phyloP scores from a whole-genome alignment of 2,329 filamentous ascomycete genomes.

The Didymosphaeria variabile region DNA sequence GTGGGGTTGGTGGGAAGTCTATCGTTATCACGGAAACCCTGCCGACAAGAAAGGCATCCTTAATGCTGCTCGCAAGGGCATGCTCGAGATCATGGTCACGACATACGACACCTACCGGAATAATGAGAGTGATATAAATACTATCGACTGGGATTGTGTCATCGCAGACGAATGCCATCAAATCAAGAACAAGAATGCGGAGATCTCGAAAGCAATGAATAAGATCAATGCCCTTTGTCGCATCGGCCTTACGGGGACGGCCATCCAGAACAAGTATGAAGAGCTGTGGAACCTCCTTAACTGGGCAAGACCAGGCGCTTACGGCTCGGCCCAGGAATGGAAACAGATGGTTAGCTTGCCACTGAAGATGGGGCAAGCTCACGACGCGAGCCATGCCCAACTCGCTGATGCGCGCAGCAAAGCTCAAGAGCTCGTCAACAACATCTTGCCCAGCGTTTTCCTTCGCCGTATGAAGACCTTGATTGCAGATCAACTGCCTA shows the following conservation, averaged over 20 bases:
- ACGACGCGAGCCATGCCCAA: slow-evolving; percentile 86
- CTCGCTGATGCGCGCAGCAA: slow-evolving; percentile 82
- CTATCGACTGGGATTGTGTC: slow-evolving; percentile 90
- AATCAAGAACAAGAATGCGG: slow-evolving; percentile 81
- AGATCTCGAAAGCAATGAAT: slow-evolving; percentile 86
- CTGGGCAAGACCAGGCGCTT: slow-evolving; percentile 87
- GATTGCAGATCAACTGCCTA: slow-evolving; percentile 90
- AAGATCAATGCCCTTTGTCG: slow-evolving; percentile 90
- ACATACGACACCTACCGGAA: slow-evolving; percentile 89
- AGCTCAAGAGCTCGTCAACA: slow-evolving; percentile 83
- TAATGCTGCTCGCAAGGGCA: slow-evolving; percentile 75
- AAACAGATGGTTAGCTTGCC: slow-evolving; percentile 79
- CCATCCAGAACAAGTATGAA: slow-evolving; percentile 97
- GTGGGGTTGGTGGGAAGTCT: slow-evolving; percentile 97
- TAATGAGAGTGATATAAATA: slow-evolving; percentile 80
- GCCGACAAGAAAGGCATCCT: slow-evolving; percentile 74
- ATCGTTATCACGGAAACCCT: slow-evolving; percentile 76
- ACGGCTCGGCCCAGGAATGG: slow-evolving; percentile 78
- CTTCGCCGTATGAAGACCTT: slow-evolving; percentile 91
- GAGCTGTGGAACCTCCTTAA: slow-evolving; percentile 96
- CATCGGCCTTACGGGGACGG: slow-evolving; percentile 92
- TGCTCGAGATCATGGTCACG: slow-evolving; percentile 90
- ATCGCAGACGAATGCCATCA: slow-evolving; percentile 93
- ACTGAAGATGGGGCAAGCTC: slow-evolving; percentile 86
- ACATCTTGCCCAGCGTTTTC: slow-evolving; percentile 89